Evolutionary conservation across 148 eudicot genomes (phyloP).

Genomic region (Silene uniflora): DNA sequence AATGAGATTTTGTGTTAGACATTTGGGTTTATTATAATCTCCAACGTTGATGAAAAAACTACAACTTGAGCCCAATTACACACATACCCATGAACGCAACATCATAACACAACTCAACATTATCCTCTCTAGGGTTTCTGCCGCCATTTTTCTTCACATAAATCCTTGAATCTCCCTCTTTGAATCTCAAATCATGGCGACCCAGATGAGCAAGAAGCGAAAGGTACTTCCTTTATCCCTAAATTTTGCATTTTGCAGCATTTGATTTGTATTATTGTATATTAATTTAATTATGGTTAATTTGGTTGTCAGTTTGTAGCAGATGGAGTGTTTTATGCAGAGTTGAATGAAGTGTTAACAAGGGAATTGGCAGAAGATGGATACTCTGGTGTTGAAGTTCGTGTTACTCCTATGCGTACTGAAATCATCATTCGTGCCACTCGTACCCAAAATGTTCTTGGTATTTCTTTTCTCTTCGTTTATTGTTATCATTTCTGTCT

Average conservation of each 20-base stretch:
- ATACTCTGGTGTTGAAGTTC: slow-evolving; percentile 82
- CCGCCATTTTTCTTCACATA: too few relatives aligned
- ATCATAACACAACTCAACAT: too few relatives aligned
- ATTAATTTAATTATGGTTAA: neutral
- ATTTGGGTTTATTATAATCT: too few relatives aligned
- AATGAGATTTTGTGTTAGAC: too few relatives aligned
- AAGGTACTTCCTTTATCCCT: slow-evolving; percentile 20
- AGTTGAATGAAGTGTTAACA: slow-evolving; percentile 67
- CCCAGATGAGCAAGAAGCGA: slow-evolving; percentile 65
- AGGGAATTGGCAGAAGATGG: slow-evolving; percentile 87
- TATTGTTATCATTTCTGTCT: too few relatives aligned
- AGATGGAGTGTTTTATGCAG: slow-evolving; percentile 82
- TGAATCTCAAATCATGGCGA: slow-evolving; percentile 33
- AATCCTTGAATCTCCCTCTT: too few relatives aligned
- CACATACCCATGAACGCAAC: too few relatives aligned
- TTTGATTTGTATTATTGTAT: neutral
- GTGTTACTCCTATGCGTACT: slow-evolving; percentile 37
- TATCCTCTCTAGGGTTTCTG: too few relatives aligned
- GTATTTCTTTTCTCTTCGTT: neutral
- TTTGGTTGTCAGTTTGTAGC: slow-evolving; percentile 46
- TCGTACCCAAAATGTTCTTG: slow-evolving; percentile 25
- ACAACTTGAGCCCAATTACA: too few relatives aligned
- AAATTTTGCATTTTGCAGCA: neutral
- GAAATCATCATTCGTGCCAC: slow-evolving; percentile 25
- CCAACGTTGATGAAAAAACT: too few relatives aligned